These are phyloP conservation scores for Martiniozyma abietophila DNA, from an alignment of 805 yeast genomes.

Conservation along the genomic window DNA sequence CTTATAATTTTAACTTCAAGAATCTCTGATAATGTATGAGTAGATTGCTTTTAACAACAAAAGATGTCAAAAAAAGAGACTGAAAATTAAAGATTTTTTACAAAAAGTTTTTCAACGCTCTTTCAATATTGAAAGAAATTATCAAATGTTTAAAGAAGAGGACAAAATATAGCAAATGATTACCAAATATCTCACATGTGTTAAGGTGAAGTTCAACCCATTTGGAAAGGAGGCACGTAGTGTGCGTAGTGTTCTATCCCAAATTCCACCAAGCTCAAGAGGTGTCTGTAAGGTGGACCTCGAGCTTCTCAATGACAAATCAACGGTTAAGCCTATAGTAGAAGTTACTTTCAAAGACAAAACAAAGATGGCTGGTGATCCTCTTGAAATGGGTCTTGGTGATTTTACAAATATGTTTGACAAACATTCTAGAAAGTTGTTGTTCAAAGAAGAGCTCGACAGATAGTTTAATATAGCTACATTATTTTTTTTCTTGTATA, in stretches of 20 bases:
- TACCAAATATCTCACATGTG: slow-evolving; percentile 79
- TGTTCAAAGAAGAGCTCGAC: slow-evolving; percentile 60
- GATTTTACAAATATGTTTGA: slow-evolving; percentile 66
- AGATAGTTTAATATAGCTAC: slow-evolving; percentile 11
- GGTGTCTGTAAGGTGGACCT: slow-evolving; percentile 52
- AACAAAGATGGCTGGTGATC: slow-evolving; percentile 57
- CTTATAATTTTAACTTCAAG: too few relatives aligned
- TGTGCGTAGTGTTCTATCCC: slow-evolving; percentile 69
- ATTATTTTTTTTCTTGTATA: too few relatives aligned
- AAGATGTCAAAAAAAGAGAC: too few relatives aligned
- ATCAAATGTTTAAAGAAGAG: too few relatives aligned
- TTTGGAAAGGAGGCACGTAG: slow-evolving; percentile 63
- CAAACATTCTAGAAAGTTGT: slow-evolving; percentile 71
- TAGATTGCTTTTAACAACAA: too few relatives aligned
- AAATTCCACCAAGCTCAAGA: slow-evolving; percentile 70
- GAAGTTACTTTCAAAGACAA: slow-evolving; percentile 80
- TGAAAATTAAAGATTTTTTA: too few relatives aligned
- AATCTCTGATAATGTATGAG: too few relatives aligned
- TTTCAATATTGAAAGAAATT: too few relatives aligned
- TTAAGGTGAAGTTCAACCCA: slow-evolving; percentile 72
- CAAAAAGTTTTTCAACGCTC: too few relatives aligned
- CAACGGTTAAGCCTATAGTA: slow-evolving; percentile 48
- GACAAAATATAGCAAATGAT: slow-evolving; percentile 52
- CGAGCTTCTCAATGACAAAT: slow-evolving; percentile 43
- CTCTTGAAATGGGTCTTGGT: slow-evolving; percentile 40